phyloP scores from a whole-genome alignment of 495 filamentous ascomycete species.

The Trichoderma asperelloides region DNA sequence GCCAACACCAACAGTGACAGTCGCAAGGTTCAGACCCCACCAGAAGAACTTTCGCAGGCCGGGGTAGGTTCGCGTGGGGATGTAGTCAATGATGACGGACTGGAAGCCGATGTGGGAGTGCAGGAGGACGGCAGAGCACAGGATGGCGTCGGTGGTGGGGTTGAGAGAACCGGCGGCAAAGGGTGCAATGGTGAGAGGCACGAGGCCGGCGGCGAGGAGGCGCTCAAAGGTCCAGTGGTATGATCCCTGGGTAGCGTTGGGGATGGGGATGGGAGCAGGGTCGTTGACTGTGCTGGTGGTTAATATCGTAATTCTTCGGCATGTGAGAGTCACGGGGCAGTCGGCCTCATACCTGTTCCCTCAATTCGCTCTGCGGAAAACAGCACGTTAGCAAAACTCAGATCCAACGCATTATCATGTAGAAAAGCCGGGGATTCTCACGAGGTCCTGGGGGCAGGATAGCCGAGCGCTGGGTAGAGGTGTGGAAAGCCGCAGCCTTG shows the following conservation, averaged over 20 bases:
- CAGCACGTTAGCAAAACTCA: constrained; percentile 21
- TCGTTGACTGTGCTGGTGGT: constrained; percentile 64
- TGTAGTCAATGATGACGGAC: constrained; percentile 82
- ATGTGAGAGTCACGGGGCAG: constrained; percentile 10
- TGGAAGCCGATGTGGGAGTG: constrained; percentile 95
- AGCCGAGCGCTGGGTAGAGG: constrained; percentile 47
- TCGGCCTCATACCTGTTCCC: constrained; percentile 59
- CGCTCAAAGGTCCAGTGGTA: constrained; percentile 99
- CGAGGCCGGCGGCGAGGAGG: constrained; percentile 59
- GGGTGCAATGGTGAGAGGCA: constrained; percentile 82
- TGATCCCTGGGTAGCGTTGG: constrained; percentile 72
- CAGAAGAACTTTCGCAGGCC: constrained; percentile 51
- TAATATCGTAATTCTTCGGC: neutral
- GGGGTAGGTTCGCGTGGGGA: constrained; percentile 64
- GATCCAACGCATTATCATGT: constrained; percentile 12
- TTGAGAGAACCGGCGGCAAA: constrained; percentile 88
- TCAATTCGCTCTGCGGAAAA: constrained; percentile 56
- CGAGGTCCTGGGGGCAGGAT: constrained; percentile 63
- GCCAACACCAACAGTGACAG: constrained; percentile 72
- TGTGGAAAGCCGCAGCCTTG: constrained; percentile 60
- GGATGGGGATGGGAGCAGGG: constrained; percentile 60
- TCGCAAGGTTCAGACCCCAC: constrained; percentile 73
- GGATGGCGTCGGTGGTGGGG: constrained; percentile 75
- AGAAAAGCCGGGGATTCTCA: constrained; percentile 33
- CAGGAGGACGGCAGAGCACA: constrained; percentile 74